Evolutionary conservation across 2,329 filamentous ascomycete species (phyloP).

Genomic region (Diplodia sapinea): DNA sequence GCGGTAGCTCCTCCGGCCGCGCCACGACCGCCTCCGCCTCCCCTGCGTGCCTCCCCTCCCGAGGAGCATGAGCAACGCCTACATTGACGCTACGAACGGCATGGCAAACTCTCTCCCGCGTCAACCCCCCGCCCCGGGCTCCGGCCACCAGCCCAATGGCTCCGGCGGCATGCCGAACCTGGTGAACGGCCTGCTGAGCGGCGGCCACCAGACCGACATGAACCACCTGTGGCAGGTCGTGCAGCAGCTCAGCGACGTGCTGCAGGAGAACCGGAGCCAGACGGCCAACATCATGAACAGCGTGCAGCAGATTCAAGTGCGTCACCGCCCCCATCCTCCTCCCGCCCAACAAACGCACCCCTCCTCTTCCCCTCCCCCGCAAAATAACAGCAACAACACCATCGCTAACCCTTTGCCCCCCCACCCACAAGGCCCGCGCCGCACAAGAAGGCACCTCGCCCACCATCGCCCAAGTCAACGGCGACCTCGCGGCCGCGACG

Average conservation of each 20-base stretch:
- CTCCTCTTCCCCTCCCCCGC: too few relatives aligned
- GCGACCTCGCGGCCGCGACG: constrained; percentile 35
- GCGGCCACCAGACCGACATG: constrained; percentile 52
- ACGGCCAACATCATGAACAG: constrained; percentile 47
- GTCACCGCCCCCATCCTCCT: not conserved
- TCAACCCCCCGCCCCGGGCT: constrained; percentile 42
- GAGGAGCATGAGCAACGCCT: constrained; percentile 28
- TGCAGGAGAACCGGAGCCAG: constrained; percentile 49
- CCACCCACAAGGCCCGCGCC: constrained; percentile 39
- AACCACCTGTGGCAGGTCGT: constrained; percentile 51
- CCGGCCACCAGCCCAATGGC: constrained; percentile 41
- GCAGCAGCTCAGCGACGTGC: constrained; percentile 48
- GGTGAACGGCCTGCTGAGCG: constrained; percentile 47
- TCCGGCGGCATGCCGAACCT: constrained; percentile 45
- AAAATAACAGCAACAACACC: not conserved
- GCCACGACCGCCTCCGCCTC: not conserved
- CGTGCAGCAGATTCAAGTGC: constrained; percentile 40
- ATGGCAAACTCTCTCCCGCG: constrained; percentile 40
- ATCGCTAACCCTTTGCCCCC: not conserved
- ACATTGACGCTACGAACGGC: constrained; percentile 35
- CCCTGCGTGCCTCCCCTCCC: not conserved
- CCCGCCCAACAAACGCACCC: not conserved
- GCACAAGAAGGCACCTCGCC: constrained; percentile 43
- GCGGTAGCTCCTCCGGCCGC: constrained; percentile 1
- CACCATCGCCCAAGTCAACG: constrained; percentile 44